Evolutionary conservation across 345 rosid species (phyloP).

Genomic region (Gossypium australe): DNA sequence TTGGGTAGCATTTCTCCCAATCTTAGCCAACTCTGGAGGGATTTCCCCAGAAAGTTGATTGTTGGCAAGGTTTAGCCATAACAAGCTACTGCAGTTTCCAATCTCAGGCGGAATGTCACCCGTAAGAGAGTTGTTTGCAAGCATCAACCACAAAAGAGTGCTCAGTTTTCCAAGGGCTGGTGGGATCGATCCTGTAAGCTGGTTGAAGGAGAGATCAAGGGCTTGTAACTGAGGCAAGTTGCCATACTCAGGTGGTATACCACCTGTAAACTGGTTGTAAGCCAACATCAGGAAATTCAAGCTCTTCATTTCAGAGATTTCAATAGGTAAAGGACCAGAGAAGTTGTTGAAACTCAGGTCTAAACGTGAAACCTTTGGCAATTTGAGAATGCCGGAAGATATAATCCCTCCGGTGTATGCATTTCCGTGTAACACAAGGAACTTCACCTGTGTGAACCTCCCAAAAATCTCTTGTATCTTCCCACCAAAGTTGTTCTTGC

Average conservation of each 20-base stretch:
- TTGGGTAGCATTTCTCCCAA: conserved; percentile 49
- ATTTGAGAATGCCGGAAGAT: conserved; percentile 63
- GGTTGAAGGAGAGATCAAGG: conserved; percentile 83
- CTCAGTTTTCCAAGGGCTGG: conserved; percentile 56
- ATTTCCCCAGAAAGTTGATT: conserved; percentile 60
- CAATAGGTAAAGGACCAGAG: conserved; percentile 59
- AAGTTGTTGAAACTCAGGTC: conserved; percentile 81
- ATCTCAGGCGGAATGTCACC: conserved; percentile 67
- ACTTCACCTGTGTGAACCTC: conserved; percentile 53
- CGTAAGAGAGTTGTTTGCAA: conserved; percentile 64
- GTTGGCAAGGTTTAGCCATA: conserved; percentile 86
- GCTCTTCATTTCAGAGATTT: conserved; percentile 43
- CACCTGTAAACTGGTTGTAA: conserved; percentile 53
- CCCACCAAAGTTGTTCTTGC: conserved; percentile 62
- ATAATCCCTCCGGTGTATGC: conserved; percentile 51
- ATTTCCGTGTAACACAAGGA: conserved; percentile 56
- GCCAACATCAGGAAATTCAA: conserved; percentile 66
- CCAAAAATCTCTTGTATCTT: conserved; percentile 67
- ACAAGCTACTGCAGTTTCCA: conserved; percentile 72
- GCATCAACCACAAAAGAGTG: conserved; percentile 86
- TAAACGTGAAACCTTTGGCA: conserved; percentile 46
- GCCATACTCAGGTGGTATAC: conserved; percentile 71
- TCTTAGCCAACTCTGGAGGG: conserved; percentile 53
- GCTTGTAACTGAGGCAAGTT: conserved; percentile 53
- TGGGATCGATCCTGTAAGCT: conserved; percentile 62